Conservation (phyloP, 305 asterid genomes). For the Plantago coronopus region DNA sequence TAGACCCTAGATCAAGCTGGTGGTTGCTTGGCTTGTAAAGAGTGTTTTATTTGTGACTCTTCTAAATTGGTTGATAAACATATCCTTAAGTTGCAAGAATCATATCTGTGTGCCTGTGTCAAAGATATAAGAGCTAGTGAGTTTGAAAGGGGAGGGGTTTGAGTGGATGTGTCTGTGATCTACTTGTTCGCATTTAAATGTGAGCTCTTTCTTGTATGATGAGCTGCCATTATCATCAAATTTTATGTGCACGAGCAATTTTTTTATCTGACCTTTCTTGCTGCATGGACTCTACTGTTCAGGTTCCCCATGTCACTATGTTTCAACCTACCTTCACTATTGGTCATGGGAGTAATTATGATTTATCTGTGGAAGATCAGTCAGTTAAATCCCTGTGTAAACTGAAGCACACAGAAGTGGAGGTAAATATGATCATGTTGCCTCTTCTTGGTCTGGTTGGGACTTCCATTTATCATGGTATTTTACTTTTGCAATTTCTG, state of each 20-base stretch:
- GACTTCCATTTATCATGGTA: constrained; percentile 15
- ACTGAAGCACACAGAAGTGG: constrained; percentile 62
- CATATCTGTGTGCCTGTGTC: too few species aligned
- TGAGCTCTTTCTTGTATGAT: constrained; percentile 9
- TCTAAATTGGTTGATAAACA: too few species aligned
- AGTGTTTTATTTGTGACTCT: too few species aligned
- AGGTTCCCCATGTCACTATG: constrained; percentile 79
- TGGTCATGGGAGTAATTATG: constrained; percentile 80
- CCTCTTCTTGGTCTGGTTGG: constrained; percentile 20
- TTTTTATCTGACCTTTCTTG: constrained; percentile 7
- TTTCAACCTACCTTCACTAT: constrained; percentile 52
- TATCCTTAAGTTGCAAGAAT: too few species aligned
- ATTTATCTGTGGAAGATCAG: constrained; percentile 68
- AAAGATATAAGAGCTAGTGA: too few species aligned
- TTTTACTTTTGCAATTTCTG: constrained; percentile 13
- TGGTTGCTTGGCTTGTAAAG: too few species aligned
- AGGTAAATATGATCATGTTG: constrained; percentile 42
- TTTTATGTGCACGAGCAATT: constrained; percentile 9
- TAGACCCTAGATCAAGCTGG: too few species aligned
- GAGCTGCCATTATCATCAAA: constrained; percentile 5
- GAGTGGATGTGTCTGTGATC: not conserved
- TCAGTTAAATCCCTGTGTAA: constrained; percentile 63
- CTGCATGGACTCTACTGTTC: constrained; percentile 21
- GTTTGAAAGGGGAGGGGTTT: too few species aligned
- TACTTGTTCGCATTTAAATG: not conserved